A percentile compares a stretch with the other conserved stretches of the same genome.
Evolutionary conservation across 768 basidiomycete genomes (phyloP).

Genomic region (Auriscalpium orientale): DNA sequence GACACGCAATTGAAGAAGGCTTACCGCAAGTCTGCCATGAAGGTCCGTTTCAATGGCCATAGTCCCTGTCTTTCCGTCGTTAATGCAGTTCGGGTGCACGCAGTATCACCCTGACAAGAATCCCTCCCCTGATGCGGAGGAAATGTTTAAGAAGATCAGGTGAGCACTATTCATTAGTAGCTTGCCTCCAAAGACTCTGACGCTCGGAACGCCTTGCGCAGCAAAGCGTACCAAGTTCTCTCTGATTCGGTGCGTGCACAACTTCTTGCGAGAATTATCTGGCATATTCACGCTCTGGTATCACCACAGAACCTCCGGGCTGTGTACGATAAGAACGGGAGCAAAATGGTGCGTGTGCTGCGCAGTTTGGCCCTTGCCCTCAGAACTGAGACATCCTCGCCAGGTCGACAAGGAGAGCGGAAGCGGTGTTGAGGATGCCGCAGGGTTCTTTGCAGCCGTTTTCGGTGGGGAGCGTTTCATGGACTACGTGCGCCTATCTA

Average conservation of each 20-base stretch:
- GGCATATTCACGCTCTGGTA: background rate
- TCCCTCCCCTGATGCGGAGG: constrained; percentile 83
- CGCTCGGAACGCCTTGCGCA: constrained; percentile 21
- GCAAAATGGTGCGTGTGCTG: constrained; percentile 56
- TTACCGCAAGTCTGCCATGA: constrained; percentile 90
- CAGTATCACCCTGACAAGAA: constrained; percentile 98
- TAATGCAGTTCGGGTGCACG: background rate
- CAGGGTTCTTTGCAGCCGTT: constrained; percentile 90
- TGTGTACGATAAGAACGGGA: constrained; percentile 95
- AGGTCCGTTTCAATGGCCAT: constrained; percentile 38
- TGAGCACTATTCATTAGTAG: constrained; percentile 22
- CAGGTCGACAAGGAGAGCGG: constrained; percentile 75
- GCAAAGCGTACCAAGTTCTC: constrained; percentile 93
- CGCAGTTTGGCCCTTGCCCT: background rate
- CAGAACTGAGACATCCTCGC: background rate
- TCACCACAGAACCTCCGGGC: constrained; percentile 62
- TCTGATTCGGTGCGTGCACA: constrained; percentile 56
- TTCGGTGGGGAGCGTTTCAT: constrained; percentile 91
- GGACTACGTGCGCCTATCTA: constrained; percentile 61
- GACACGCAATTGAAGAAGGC: constrained; percentile 89
- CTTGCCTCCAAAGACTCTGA: background rate
- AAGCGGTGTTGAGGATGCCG: constrained; percentile 80
- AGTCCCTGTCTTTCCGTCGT: too few species aligned
- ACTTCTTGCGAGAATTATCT: background rate
- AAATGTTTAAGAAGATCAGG: constrained; percentile 97